Conservation (phyloP, 768 basidiomycete genomes). For the Pleurotus tuoliensis region DNA sequence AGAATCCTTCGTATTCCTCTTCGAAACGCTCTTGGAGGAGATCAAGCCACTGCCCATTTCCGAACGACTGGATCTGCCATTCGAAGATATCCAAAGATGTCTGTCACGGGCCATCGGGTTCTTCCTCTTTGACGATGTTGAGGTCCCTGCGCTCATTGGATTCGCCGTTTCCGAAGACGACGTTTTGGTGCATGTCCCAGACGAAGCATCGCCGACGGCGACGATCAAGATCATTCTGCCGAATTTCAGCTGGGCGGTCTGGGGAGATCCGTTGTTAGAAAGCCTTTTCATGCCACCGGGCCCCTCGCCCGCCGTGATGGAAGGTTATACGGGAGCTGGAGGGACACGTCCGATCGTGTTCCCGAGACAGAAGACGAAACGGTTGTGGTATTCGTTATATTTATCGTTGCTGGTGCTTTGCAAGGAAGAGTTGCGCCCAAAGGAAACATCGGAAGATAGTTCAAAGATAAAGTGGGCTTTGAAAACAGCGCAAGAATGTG, state of each 20-base stretch:
- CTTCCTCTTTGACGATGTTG: conserved; percentile 75
- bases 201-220: conserved; percentile 12
- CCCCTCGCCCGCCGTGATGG: conserved; percentile 46
- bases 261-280: conserved; percentile 78
- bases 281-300: conserved; percentile 50
- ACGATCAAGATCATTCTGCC: conserved; percentile 45
- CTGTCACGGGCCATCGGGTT: conserved; percentile 70
- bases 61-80: conserved; percentile 27
- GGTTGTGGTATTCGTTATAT: conserved; percentile 74
- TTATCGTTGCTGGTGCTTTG: conserved; percentile 49
- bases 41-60: conserved; percentile 27
- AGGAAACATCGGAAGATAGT: conserved; percentile 12
- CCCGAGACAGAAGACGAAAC: conserved; percentile 67
- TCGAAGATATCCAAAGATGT: conserved; percentile 39
- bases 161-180: conserved; percentile 58
- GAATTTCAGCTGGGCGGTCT: conserved; percentile 52
- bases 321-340: conserved; percentile 55
- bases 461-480: conserved; percentile 37
- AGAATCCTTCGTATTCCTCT: conserved; percentile 58
- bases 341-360: conserved; percentile 51
- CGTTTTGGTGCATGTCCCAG: conserved; percentile 43
- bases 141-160: conserved; percentile 65
- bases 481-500: conserved; percentile 33
- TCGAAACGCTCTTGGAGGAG: conserved; percentile 53
- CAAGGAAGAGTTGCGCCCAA: conserved; percentile 7